Evolutionary conservation across 495 filamentous ascomycete species (phyloP), one percentile per base, ranked within the genome.

Genomic region (Zalerion maritima): DNA sequence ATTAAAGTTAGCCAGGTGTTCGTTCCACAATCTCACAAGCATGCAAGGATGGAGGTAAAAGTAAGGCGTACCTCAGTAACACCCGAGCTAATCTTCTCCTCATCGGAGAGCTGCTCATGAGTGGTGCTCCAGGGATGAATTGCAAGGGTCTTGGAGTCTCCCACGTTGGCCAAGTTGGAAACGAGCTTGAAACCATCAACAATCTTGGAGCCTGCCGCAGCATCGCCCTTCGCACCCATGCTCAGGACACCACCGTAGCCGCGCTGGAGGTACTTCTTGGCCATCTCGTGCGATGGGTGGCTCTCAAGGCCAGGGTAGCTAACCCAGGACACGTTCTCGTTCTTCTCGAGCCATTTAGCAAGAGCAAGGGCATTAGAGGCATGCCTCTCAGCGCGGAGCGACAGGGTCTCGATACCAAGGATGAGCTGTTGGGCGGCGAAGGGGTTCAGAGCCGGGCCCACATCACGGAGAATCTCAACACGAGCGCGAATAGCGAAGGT

Each of bases 121-220:
- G 89, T 97, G 11, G 89, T 96, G 4, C 75, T 79, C 82, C 83
- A 89, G 2, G 89, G 89, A 55, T 97, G 91, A 37, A 97, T 94
- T 11, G 87, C 87, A 28, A 97, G 65, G 12, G 89, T 97, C 67
- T 92, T 92, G 21, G 81, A 79, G 39, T 77, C 72, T 31, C 72
- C 72, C 16, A 77, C 72, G 41, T 84, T 84, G 29, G 78, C 78
- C 42, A 97, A 61, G 50, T 94, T 92, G 10, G 84, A 91, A 37
- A 94, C 82, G 39, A 97, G 55, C 67, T 93, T 92, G 61, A 97
- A 87, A 38, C 74, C 73, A 59, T 97, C 89, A 30, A 94, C 89
- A 22, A 97, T 70, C 47, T 83, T 71, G 43, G 71, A 77, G 36
- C 89, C 87, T 22, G 79, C 84, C 21, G 58, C 58, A 38, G 68